Evolutionary conservation across 148 eudicot genomes (phyloP), one percentile per base, ranked within the genome.

Genomic region (Cornus florida): DNA sequence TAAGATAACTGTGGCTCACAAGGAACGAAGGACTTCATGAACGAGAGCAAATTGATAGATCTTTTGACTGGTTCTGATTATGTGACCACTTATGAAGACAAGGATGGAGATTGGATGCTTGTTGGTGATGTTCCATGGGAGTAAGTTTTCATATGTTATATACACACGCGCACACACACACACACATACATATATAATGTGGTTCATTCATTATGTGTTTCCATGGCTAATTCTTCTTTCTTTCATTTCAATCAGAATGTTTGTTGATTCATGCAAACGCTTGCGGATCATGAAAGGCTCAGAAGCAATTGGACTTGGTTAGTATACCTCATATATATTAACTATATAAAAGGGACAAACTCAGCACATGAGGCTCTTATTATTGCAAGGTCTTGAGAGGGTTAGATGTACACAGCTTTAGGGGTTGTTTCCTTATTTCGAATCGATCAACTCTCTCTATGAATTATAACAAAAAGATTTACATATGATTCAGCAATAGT

Each of bases 101-200:
- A 86, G 39, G 92, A 90, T 56, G 90, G 89, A 33, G 92, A 90
- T 16, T 90, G 92, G 90, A 87, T 90, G 92, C 92, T 90, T 14
- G 89, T 90, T 23, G 90, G 90, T 4, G 92, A 90, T 77, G 92
- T 90, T 64, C 90, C 92, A 53, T 90, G 89, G 89, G 85, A 83
- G 92, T 90, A 90, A 82, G 92, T 76, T 73, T 24, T 8, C 35
- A 76, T 65, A 60, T 48, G 39, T 12, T 39, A 28, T 28, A 28
- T 28, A 28, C 1, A 28, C 28, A 28, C 28, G 1, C 28, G n/a
- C n/a, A n/a, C n/a, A n/a, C n/a, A n/a, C n/a, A n/a, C n/a, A n/a
- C n/a, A n/a, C n/a, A n/a, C n/a, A n/a, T n/a, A 28, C 28, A 28
- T 1, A 28, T 28, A 28, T 28, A n/a, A 73, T 24, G 12, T 50